A percentile compares a stretch with the other conserved stretches of the same genome.
Conservation (phyloP, 805 yeast species). For the Candida berthetii region DNA sequence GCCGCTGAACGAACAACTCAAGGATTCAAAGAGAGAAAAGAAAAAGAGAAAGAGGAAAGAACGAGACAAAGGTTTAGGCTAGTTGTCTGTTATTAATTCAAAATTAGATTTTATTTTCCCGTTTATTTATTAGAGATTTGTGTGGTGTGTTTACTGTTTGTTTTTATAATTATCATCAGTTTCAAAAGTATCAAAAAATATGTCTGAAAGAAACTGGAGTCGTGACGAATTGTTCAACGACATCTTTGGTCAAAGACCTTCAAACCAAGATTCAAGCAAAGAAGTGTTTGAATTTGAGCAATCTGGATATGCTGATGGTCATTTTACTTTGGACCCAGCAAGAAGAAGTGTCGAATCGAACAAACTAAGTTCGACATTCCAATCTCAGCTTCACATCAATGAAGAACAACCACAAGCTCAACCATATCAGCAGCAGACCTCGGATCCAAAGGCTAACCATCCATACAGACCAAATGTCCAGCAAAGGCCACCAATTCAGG, state of each 20-base stretch:
- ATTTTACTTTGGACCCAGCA: conserved; percentile 3
- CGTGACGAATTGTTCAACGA: conserved; percentile 24
- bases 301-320: neutral
- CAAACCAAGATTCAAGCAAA: neutral
- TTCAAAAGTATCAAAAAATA: neutral
- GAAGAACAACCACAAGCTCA: neutral
- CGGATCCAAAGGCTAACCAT: neutral
- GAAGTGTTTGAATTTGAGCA: neutral
- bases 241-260: conserved; percentile 23
- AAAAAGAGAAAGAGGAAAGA: too few species aligned
- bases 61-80: too few species aligned
- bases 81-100: too few species aligned
- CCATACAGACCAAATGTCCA: neutral
- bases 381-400: neutral
- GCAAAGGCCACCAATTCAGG: neutral
- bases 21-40: too few species aligned
- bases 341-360: neutral
- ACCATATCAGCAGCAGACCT: neutral
- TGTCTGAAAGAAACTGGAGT: conserved; percentile 5
- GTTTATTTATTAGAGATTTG: too few species aligned
- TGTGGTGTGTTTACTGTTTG: too few species aligned
- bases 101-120: too few species aligned
- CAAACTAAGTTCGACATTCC: neutral
- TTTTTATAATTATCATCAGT: neutral
- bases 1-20: neutral